Conservation (phyloP, 148 eudicot species). For the Rhododendron ferrugineum region DNA sequence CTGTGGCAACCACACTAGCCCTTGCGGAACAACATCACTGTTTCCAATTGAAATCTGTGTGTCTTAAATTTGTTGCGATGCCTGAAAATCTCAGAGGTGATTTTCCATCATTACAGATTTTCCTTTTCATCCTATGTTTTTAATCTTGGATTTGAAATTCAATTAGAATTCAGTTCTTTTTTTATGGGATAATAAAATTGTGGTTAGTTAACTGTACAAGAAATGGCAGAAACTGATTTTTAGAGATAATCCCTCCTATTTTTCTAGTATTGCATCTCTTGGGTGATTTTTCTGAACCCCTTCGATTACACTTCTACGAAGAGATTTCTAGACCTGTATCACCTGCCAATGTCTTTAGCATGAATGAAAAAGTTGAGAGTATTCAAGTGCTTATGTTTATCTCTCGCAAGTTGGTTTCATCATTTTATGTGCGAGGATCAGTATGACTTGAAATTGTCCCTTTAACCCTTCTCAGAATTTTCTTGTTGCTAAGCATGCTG, state of each 20-base stretch:
- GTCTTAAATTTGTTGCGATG: slow-evolving; percentile 80
- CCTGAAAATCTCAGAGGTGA: slow-evolving; percentile 92
- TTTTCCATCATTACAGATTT: not conserved
- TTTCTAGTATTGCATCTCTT: not conserved
- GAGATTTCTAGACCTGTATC: not conserved
- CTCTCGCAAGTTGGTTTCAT: not conserved
- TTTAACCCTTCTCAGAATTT: not conserved
- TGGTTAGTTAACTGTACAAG: not conserved
- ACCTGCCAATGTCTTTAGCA: not conserved
- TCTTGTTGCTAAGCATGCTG: not conserved
- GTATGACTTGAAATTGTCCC: not conserved
- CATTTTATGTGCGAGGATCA: not conserved
- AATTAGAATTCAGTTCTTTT: not conserved
- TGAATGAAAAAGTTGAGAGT: not conserved
- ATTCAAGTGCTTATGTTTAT: not conserved
- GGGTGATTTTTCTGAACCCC: not conserved
- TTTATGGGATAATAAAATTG: not conserved
- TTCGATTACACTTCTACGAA: not conserved
- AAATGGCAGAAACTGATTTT: not conserved
- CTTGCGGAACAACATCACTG: slow-evolving; percentile 97
- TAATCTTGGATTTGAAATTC: not conserved
- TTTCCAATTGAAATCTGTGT: slow-evolving; percentile 71
- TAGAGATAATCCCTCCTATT: not conserved
- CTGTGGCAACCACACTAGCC: slow-evolving; percentile 88
- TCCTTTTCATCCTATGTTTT: not conserved